Evolutionary conservation across 2,329 filamentous ascomycete genomes (phyloP), one percentile per base, ranked within the genome.

Genomic region (Phaeoacremonium minimum): DNA sequence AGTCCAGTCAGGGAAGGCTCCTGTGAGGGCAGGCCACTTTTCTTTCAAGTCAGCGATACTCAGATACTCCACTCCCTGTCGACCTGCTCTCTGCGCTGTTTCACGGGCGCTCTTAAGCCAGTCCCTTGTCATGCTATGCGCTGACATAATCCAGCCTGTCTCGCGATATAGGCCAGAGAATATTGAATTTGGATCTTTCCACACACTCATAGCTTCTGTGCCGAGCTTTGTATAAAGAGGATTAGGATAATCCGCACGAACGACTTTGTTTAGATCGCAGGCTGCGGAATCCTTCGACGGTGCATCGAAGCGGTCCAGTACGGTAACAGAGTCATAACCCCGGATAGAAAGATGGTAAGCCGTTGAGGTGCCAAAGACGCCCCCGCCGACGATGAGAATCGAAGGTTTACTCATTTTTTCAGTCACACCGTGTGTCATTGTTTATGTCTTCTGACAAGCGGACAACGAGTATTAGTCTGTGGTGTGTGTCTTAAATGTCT

Each of bases 181-280:
- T 3, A 61, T 35, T 11, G 52, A 51, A 5, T 36, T 44, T 13
- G 37, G 32, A 14, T 36, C 44, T 35, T 52, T 50, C 57, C 57
- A 60, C 15, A 46, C 44, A 8, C 18, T 15, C 20, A 53, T 45
- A 5, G 57, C 54, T 35, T 60, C 56, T 14, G 57, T 47, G 1
- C 51, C 54, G 4, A 57, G 46, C 32, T 49, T 49, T 30, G 50
- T 44, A 36, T 60, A 60, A 33, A 49, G 39, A 7, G 33, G 43
- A 17, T 55, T 48, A 12, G 49, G 51, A 37, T 63, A 64, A n/a
- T 61, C 58, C 26, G 58, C 50, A 13, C 60, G 53, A 13, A 64
- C 50, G 19, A 63, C 56, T 43, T 64, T 64, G 43, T 63, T 63
- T 30, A 59, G 48, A 37, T 64, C 60, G 47, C 43, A 52, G 0